Base-by-base conservation (phyloP, 2,329 filamentous ascomycete species). In the Neofusicoccum sp. region DNA sequence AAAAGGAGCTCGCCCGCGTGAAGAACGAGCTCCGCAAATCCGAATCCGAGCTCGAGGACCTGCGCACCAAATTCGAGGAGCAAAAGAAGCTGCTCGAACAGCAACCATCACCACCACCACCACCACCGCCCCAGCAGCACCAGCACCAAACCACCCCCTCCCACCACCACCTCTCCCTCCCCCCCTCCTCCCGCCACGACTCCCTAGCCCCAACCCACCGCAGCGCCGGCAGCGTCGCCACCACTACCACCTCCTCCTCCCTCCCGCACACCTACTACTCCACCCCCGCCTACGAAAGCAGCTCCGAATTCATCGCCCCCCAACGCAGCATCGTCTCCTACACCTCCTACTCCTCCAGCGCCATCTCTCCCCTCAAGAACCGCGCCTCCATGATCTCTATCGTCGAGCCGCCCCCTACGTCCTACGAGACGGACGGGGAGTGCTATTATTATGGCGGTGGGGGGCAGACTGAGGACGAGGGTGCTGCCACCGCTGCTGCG, bases 1-100 rank as follows among this genome's bases (percentile, higher is more conserved):
- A 58, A 41, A 58, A 58, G 41, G 54, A 58, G 54, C 54, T 58
- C 14, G 54, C 54, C n/a, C 54, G 54, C 39, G 54, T 58, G 29
- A 58, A 58, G 54, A 58, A 58, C 54, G 54, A 58, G 29, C 41
- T 58, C 14, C 39, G 54, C 39, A 31, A 33, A 8, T 39, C 54
- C 39, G 54, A 58, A 31, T 14, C 39, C 54, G 54, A 58, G 29
- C 22, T 45, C 29, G 54, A 58, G 28, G 54, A 58, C 14, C 54
- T 58, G 36, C 14, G n/a, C 5, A 22, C 22, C 22, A 22, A 22
- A 22, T 22, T 22, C 22, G 22, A 22, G 22, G 22, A 22, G 22
- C 22, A 22, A 22, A 16, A 31, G 39, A 29, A 22, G 29, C 41
- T 58, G 54, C 52, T 39, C 37, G 22, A 8, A 22, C 36, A 43